Evolutionary conservation across 805 yeast genomes (phyloP).

Genomic region (Kurtzmaniella cleridarum): DNA sequence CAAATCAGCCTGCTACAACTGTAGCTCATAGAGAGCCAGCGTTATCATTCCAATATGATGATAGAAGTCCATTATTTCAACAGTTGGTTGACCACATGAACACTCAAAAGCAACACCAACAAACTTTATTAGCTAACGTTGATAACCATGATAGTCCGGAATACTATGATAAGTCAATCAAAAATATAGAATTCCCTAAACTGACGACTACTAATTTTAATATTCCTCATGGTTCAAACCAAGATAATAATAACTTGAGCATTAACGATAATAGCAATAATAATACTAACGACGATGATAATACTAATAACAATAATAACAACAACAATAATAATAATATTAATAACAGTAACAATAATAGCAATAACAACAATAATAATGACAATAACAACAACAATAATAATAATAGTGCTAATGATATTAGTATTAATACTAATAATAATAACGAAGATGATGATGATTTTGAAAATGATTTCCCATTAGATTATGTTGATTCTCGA

Average conservation of each 20-base stretch:
- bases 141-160: constrained; percentile 2
- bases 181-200: too few relatives aligned
- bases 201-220: constrained; percentile 1
- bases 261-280: too few relatives aligned
- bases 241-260: background rate
- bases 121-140: constrained; percentile 1
- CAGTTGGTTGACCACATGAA: constrained; percentile 48
- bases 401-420: too few relatives aligned
- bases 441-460: constrained; percentile 18
- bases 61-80: constrained; percentile 42
- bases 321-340: background rate
- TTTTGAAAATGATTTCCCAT: constrained; percentile 64
- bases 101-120: constrained; percentile 13
- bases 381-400: background rate
- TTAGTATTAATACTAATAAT: too few relatives aligned
- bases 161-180: background rate
- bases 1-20: constrained; percentile 64
- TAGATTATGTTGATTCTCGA: constrained; percentile 54
- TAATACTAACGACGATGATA: too few relatives aligned
- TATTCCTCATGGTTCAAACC: constrained; percentile 5
- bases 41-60: constrained; percentile 63
- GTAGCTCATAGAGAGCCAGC: constrained; percentile 74
- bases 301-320: too few relatives aligned
- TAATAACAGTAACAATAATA: too few relatives aligned
- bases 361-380: background rate